These are phyloP conservation scores for Pisolithus orientalis DNA, from an alignment of 768 basidiomycete genomes.

Conservation along the genomic window DNA sequence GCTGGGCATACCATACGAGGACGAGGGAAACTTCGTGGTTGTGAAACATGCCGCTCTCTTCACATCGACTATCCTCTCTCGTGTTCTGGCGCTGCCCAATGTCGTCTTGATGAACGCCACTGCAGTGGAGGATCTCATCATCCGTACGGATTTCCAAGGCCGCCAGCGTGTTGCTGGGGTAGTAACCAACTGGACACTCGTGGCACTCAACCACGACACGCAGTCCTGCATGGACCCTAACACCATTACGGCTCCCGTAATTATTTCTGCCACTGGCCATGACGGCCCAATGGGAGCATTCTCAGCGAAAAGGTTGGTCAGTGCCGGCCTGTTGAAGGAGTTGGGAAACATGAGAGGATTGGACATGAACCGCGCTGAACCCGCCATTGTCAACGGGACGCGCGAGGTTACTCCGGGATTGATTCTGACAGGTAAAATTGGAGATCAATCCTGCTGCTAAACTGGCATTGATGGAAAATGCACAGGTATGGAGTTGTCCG, in stretches of 20 bases:
- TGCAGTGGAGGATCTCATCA: constrained; percentile 75
- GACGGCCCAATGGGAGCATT: constrained; percentile 81
- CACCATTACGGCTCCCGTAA: constrained; percentile 73
- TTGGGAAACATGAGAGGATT: constrained; percentile 76
- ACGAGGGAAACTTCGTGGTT: constrained; percentile 71
- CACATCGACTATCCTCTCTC: constrained; percentile 69
- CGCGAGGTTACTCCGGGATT: constrained; percentile 73
- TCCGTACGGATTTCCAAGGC: constrained; percentile 44
- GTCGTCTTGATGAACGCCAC: constrained; percentile 75
- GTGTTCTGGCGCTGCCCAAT: constrained; percentile 63
- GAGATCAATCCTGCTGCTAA: neutral
- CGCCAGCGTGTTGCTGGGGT: constrained; percentile 44
- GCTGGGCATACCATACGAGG: constrained; percentile 68
- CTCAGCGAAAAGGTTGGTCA: constrained; percentile 72
- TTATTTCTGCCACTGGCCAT: constrained; percentile 69
- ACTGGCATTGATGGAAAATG: neutral
- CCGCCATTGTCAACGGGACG: constrained; percentile 71
- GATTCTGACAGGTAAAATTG: constrained; percentile 58
- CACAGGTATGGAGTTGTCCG: constrained; percentile 75
- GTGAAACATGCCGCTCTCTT: constrained; percentile 81
- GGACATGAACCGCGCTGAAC: constrained; percentile 80
- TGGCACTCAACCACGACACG: constrained; percentile 59
- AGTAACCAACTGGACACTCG: constrained; percentile 50
- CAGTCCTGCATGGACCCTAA: constrained; percentile 78
- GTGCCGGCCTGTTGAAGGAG: constrained; percentile 65